phyloP scores from a whole-genome alignment of 106 monocot species.

The Posidonia australis region DNA sequence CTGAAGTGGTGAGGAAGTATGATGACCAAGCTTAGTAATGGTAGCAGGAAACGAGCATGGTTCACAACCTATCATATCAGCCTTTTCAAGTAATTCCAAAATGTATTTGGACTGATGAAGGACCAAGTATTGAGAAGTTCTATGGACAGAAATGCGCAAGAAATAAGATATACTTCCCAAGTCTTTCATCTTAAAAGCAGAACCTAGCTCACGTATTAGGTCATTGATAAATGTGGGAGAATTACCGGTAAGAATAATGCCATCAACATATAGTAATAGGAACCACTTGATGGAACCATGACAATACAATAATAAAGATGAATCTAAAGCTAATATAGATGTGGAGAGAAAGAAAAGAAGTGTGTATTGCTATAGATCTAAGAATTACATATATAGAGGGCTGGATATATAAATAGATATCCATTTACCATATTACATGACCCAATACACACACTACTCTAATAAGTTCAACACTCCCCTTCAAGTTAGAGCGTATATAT shows the following conservation, averaged over 20 bases:
- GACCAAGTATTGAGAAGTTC: background rate
- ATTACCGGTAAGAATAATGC: background rate
- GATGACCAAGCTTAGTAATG: background rate
- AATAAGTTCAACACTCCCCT: no score
- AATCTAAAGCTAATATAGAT: no score
- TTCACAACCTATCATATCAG: background rate
- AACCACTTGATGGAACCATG: no score
- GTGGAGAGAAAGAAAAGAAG: no score
- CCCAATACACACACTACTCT: no score
- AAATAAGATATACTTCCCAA: background rate
- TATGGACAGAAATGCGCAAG: background rate
- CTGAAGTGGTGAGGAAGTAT: background rate
- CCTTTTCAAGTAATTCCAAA: background rate
- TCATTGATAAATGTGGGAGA: background rate
- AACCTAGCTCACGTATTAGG: background rate
- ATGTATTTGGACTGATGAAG: background rate
- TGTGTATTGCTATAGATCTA: no score
- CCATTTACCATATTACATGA: no score
- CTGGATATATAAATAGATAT: no score
- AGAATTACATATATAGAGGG: no score
- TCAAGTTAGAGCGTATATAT: no score
- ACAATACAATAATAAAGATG: no score
- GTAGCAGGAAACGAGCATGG: background rate
- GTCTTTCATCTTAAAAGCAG: background rate
- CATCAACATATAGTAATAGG: background rate